Evolutionary conservation across 2,329 filamentous ascomycete species (phyloP).

Genomic region (Ceratocystis cubensis): DNA sequence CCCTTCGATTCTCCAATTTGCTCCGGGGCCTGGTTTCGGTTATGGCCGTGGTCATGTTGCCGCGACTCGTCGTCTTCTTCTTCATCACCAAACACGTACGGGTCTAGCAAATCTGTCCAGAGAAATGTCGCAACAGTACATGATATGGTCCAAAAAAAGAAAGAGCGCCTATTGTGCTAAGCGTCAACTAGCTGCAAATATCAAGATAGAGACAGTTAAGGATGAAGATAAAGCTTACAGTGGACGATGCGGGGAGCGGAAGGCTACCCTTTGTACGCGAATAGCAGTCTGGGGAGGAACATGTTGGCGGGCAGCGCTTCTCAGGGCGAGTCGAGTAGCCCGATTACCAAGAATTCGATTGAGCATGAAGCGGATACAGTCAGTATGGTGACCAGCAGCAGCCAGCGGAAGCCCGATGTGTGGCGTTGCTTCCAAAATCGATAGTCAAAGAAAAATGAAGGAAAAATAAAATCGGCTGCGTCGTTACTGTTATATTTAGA

Average conservation of each 20-base stretch:
- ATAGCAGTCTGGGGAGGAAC: constrained; percentile 18
- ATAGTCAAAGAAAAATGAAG: neutral
- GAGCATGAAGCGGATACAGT: constrained; percentile 10
- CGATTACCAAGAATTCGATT: constrained; percentile 16
- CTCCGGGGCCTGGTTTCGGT: neutral
- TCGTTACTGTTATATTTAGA: too few species aligned
- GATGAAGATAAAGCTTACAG: constrained; percentile 10
- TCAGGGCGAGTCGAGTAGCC: constrained; percentile 17
- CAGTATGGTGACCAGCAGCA: neutral
- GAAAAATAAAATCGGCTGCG: too few species aligned
- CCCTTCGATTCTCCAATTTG: constrained; percentile 32
- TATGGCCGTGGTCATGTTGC: neutral
- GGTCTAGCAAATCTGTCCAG: constrained; percentile 17
- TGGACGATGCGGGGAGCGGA: constrained; percentile 16
- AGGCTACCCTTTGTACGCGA: constrained; percentile 18
- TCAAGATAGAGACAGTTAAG: neutral
- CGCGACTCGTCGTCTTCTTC: constrained; percentile 8
- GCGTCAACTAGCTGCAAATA: neutral
- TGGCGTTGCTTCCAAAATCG: neutral
- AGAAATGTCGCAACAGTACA: constrained; percentile 12
- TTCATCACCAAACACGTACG: constrained; percentile 19
- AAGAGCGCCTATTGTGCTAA: constrained; percentile 11
- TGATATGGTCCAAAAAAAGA: constrained; percentile 2
- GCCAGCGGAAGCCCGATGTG: neutral
- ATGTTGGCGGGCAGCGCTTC: constrained; percentile 19